Conservation (phyloP, 2,329 filamentous ascomycete species). For the Apiospora saccharicola region DNA sequence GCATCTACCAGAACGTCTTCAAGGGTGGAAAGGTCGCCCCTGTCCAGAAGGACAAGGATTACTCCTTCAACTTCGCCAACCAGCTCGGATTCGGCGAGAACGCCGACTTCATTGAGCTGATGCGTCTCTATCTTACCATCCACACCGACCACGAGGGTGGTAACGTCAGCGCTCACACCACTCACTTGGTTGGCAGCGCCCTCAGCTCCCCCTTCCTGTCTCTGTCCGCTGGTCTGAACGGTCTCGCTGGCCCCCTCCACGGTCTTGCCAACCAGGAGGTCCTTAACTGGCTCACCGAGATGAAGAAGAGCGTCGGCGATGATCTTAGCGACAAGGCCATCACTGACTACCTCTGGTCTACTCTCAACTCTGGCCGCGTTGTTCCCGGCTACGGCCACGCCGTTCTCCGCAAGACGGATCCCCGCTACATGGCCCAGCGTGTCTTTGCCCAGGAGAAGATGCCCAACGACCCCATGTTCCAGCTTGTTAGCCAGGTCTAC, state of each 20-base stretch:
- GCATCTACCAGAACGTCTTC: slow-evolving; percentile 99
- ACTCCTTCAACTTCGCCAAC: slow-evolving; percentile 99
- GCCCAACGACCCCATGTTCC: slow-evolving; percentile 98
- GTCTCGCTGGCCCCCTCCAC: slow-evolving; percentile 97
- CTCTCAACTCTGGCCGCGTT: slow-evolving; percentile 93
- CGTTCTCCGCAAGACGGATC: slow-evolving; percentile 99
- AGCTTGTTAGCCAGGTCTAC: slow-evolving; percentile 99
- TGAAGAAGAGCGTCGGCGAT: slow-evolving; percentile 94
- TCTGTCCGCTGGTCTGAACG: slow-evolving; percentile 94
- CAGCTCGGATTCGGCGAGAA: slow-evolving; percentile 97
- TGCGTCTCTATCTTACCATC: slow-evolving; percentile 99
- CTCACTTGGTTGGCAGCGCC: slow-evolving; percentile 94
- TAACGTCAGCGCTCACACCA: slow-evolving; percentile 98
- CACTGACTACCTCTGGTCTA: slow-evolving; percentile 98
- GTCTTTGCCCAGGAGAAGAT: slow-evolving; percentile 93
- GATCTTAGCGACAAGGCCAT: slow-evolving; percentile 96
- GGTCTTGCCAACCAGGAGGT: slow-evolving; percentile 99
- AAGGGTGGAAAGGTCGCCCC: slow-evolving; percentile 98
- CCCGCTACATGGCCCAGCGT: slow-evolving; percentile 98
- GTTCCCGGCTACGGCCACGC: slow-evolving; percentile 98
- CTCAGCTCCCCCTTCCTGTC: slow-evolving; percentile 98
- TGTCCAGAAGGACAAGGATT: slow-evolving; percentile 99
- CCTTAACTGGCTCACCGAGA: slow-evolving; percentile 98
- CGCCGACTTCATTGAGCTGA: slow-evolving; percentile 95
- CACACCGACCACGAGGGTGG: slow-evolving; percentile 99